Evolutionary conservation across 768 basidiomycete genomes (phyloP), one percentile per base, ranked within the genome.

Genomic region (Tremella fuciformis): DNA sequence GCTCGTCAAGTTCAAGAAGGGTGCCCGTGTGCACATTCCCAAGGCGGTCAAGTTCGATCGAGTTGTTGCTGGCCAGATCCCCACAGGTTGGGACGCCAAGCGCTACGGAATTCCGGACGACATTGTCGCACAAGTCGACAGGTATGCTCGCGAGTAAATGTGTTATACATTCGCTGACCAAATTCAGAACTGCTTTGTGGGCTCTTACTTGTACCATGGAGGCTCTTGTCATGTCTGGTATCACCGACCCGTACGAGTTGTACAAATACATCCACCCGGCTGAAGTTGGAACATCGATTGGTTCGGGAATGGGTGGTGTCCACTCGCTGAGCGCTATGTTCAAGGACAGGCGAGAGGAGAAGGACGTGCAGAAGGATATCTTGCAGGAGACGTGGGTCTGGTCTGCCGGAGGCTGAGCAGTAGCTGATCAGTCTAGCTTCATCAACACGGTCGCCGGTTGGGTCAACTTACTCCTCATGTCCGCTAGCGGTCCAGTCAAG

Each of bases 391-490:
- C 96, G 88, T 91, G 68, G 73, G 89, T 82, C 25, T 6, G 6
- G 6, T 34, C 18, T 34, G 38, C 51, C 3, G 21, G n/a, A 34
- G 15, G 21, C 46, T 19, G 1, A 3, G 8, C 22, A 38, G 70
- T 15, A 55, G 22, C 52, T 53, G 6, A 21, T 24, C n/a, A 38
- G 18, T 6, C 9, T 64, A 93, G 91, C 29, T 99, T 98, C 83
- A 99, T 99, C 81, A 99, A 98, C 79, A 97, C 92, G 2, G 92
- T 92, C 42, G 93, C 94, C 58, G 94, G 94, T 47, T 99, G 96
- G 96, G 83, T 98, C 71, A 98, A 99, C 77, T 77, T 99, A 26
- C 81, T 99, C 15, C 82, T 99, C 2, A 80, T 99, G 78, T 99
- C 96, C 0, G 94, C 96, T 1, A 90, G 89, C 67, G 96, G 96